phyloP scores from a whole-genome alignment of 768 basidiomycete genomes.

The Suillus sp. region DNA sequence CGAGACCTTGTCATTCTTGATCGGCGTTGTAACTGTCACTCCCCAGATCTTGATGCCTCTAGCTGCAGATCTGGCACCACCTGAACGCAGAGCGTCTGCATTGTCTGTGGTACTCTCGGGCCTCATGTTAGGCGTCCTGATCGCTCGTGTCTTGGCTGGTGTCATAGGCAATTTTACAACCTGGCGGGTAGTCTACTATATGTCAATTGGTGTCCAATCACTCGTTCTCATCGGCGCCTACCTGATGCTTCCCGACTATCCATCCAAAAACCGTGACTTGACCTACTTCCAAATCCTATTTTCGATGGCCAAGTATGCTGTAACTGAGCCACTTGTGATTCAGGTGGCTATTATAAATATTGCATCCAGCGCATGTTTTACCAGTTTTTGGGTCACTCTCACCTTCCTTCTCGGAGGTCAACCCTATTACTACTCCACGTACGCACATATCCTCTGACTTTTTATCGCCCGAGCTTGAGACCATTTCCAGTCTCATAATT shows the following conservation, averaged over 20 bases:
- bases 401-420: conserved; percentile 81
- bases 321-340: conserved; percentile 78
- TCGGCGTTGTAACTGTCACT: conserved; percentile 71
- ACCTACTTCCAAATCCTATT: conserved; percentile 69
- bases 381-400: conserved; percentile 70
- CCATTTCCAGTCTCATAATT: conserved; percentile 47
- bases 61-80: conserved; percentile 82
- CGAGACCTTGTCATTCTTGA: conserved; percentile 67
- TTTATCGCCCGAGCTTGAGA: conserved; percentile 6
- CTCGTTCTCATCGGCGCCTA: conserved; percentile 61
- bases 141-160: conserved; percentile 75
- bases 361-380: conserved; percentile 58
- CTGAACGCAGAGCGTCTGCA: conserved; percentile 69
- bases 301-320: conserved; percentile 75
- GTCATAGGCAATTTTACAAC: conserved; percentile 70
- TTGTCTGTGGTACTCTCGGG: conserved; percentile 73
- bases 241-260: conserved; percentile 78
- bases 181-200: conserved; percentile 79
- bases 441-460: conserved; percentile 16
- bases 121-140: conserved; percentile 70
- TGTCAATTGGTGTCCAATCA: conserved; percentile 71
- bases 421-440: conserved; percentile 79
- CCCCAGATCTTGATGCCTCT: conserved; percentile 75
- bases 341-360: conserved; percentile 67
- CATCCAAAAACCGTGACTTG: conserved; percentile 66